These are phyloP conservation scores for Tylopilus rubrobrunneus DNA, from an alignment of 768 basidiomycete genomes.

Conservation along the genomic window DNA sequence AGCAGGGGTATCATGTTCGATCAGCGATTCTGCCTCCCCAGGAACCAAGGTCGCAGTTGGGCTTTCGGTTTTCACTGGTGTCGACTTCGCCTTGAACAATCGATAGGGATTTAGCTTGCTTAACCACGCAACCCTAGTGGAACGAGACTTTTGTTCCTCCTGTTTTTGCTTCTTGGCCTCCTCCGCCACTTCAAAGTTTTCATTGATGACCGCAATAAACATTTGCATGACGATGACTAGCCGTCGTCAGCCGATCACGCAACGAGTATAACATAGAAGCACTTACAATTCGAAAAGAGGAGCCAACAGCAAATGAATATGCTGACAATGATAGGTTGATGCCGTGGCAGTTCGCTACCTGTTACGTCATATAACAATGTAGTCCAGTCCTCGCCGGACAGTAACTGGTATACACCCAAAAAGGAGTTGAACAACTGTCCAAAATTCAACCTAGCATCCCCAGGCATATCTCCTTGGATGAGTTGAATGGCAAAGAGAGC, in stretches of 20 bases:
- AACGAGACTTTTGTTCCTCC: conserved; percentile 55
- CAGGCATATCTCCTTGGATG: conserved; percentile 73
- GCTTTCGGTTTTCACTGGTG: conserved; percentile 65
- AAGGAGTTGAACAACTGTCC: conserved; percentile 81
- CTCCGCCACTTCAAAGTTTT: conserved; percentile 91
- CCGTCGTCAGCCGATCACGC: conserved; percentile 1
- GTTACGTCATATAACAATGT: conserved; percentile 54
- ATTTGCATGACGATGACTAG: conserved; percentile 88
- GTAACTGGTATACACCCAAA: conserved; percentile 81
- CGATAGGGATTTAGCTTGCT: conserved; percentile 81
- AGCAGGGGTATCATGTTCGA: conserved; percentile 54
- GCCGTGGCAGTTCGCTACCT: neutral
- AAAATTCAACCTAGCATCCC: conserved; percentile 60
- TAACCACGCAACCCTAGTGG: conserved; percentile 53
- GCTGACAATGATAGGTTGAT: neutral
- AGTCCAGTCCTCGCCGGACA: conserved; percentile 96
- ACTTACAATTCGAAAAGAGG: neutral
- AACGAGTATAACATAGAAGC: neutral
- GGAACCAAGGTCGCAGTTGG: conserved; percentile 71
- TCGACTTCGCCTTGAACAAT: conserved; percentile 70
- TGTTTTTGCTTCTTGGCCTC: conserved; percentile 83
- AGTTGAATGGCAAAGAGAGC: conserved; percentile 82
- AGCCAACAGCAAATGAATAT: neutral
- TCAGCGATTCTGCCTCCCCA: conserved; percentile 73
- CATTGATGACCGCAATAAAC: conserved; percentile 97